phyloP scores from a whole-genome alignment of 225 moss, liverwort and hornwort genomes.

The Asterella californica region DNA sequence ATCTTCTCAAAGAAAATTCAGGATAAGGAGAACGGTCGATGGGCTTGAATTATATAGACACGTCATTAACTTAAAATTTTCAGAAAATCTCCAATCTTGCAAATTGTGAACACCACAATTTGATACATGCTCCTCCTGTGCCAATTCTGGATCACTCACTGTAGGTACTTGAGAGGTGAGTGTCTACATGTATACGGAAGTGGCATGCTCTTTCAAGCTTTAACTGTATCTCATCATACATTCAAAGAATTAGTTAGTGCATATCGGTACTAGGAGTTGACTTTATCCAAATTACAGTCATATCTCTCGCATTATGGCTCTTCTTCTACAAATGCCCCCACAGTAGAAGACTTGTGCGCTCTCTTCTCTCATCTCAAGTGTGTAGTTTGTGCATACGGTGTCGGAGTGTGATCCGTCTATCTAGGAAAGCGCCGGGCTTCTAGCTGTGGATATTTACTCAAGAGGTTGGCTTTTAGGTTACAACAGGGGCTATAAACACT shows the following conservation, averaged over 20 bases:
- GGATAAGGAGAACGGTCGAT: too few relatives aligned
- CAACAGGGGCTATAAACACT: too few relatives aligned
- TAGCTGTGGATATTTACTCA: too few relatives aligned
- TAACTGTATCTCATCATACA: neutral
- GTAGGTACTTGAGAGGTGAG: neutral
- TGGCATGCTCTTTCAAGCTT: neutral
- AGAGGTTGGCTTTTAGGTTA: too few relatives aligned
- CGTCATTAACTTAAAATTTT: too few relatives aligned
- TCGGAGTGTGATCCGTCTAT: too few relatives aligned
- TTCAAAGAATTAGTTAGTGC: neutral
- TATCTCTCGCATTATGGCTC: neutral
- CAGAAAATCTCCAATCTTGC: too few relatives aligned
- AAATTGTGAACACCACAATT: too few relatives aligned
- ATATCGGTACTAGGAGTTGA: conserved; percentile 6
- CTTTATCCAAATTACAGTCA: conserved; percentile 7
- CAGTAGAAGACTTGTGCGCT: neutral
- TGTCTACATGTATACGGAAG: neutral
- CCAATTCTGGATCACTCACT: neutral
- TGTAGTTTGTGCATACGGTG: neutral
- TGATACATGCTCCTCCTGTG: neutral
- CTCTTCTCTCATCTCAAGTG: neutral
- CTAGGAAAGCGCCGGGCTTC: too few relatives aligned
- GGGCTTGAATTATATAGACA: too few relatives aligned
- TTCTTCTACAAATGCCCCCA: neutral
- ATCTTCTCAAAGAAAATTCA: too few relatives aligned